Base-by-base conservation (phyloP, 2,329 filamentous ascomycete genomes). In the Microdochium nivale region DNA sequence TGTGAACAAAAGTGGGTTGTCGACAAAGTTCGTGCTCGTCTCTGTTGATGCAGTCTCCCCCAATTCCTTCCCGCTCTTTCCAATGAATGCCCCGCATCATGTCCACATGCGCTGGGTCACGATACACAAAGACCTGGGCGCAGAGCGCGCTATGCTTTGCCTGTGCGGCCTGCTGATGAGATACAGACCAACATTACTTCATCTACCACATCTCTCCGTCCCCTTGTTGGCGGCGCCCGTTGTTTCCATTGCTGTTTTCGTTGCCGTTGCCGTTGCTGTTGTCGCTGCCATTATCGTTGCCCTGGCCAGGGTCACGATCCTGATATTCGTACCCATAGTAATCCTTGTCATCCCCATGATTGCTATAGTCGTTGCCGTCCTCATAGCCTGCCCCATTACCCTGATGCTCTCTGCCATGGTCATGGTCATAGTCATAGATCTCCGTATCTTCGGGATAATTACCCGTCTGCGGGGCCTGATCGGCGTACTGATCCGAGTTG, bases 371-470 rank as follows among this genome's bases (percentile, higher is more conserved):
- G 46, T 62, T 59, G 37, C 47, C 51, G 24, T 56, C 66, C 54
- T 71, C 70, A 54, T 65, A 68, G 52, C 69, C 72, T 51, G 58
- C 61, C 37, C 64, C 49, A 44, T 47, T 62, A 46, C 65, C 59
- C 8, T 57, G 55, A 43, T 66, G 60, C 46, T 74, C 71, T 46
- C 66, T 70, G 53, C 69, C 68, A 52, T 77, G 74, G 52, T 76
- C 68, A 52, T 77, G 74, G 52, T 76, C 74, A 55, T 78, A 76
- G 59, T 78, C 74, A 56, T 78, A 78, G 37, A 77, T 76, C 54
- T 77, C 75, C 54, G 73, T 73, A 54, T 76, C 73, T 55, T 78
- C 74, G 51, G 76, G 70, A 55, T 78, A 78, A 54, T 78, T 75
- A 19, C 63, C 63, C 25, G 73, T 68, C 50, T 74, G 69, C 25